These are phyloP conservation scores for Ailanthus altissimus DNA, from an alignment of 345 rosid genomes.

Conservation along the genomic window DNA sequence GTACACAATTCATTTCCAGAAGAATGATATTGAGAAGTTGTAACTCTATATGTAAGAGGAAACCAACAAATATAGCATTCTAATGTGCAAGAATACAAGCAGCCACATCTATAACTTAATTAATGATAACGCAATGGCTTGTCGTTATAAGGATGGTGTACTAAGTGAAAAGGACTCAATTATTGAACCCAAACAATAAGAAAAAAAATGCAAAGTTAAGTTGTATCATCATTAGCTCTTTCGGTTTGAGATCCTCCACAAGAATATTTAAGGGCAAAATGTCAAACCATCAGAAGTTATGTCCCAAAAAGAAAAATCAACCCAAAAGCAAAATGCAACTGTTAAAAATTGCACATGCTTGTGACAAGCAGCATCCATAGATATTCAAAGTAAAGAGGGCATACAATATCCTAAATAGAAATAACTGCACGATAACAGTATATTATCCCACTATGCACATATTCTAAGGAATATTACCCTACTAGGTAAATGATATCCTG, in stretches of 20 bases:
- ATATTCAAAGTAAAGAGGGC: neutral
- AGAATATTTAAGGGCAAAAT: neutral
- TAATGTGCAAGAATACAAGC: neutral
- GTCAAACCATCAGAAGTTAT: neutral
- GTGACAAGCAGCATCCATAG: neutral
- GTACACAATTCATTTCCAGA: neutral
- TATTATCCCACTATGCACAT: neutral
- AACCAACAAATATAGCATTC: neutral
- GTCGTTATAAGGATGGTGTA: neutral
- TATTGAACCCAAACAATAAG: neutral
- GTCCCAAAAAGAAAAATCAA: neutral
- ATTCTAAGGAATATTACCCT: neutral
- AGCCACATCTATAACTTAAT: neutral
- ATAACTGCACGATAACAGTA: neutral
- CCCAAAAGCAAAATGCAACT: neutral
- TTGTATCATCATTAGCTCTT: neutral
- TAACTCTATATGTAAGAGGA: neutral
- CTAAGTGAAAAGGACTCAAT: neutral
- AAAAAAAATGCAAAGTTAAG: neutral
- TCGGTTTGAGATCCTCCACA: neutral
- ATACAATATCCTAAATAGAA: neutral
- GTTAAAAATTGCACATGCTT: neutral
- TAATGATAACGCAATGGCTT: neutral
- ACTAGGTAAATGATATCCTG: slow-evolving; percentile 5
- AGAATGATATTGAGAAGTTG: neutral